Base-by-base conservation (phyloP, 805 yeast species). In the Torulaspora maleeae region DNA sequence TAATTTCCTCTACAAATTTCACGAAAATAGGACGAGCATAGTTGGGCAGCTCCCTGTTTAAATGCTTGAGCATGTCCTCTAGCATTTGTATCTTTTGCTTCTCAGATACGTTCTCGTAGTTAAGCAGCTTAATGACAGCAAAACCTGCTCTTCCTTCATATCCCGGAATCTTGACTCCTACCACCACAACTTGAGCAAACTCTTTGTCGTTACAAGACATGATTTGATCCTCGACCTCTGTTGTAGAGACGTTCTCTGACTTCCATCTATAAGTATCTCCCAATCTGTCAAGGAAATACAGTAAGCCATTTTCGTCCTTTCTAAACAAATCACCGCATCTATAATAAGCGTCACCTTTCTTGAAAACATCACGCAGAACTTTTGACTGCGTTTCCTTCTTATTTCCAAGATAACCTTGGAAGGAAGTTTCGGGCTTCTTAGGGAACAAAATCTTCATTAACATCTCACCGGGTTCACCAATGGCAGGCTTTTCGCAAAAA, bases 241-340 rank as follows among this genome's bases (percentile, higher is more conserved):
- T 82, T 11, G 97, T 89, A 13, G 93, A 81, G 9, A 91, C 96
- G 64, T 90, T 90, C 68, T 90, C 98, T 2, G 95, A 84, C 69
- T 88, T 91, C 98, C 98, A 90, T 56, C 98, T 75, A 71, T 86
- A 90, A 0, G 97, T 91, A 61, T 90, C 98, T 34, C 98, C 98
- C 59, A 91, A 68, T 59, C 98, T 74, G 70, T 90, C 98, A 36
- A 89, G 87, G 65, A 90, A 90, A 66, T 83, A 87, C 62, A 84
- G 74, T 52, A 82, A 68, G 0, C 87, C 85, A 52, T 81, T 75
- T 24, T 71, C 72, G 63, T 88, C 95, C 61, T 73, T 68, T 54
- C 71, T 79, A 59, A 91, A 71, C 53, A 90, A 72, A 63, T 90
- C 98, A 35, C 96, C 97, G 22, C 87, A 77, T 59, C 96, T 75